A percentile compares a stretch with the other conserved stretches of the same genome.
These are phyloP conservation scores for Capsicum baccatum DNA, from an alignment of 257 asterid genomes.

Conservation along the genomic window DNA sequence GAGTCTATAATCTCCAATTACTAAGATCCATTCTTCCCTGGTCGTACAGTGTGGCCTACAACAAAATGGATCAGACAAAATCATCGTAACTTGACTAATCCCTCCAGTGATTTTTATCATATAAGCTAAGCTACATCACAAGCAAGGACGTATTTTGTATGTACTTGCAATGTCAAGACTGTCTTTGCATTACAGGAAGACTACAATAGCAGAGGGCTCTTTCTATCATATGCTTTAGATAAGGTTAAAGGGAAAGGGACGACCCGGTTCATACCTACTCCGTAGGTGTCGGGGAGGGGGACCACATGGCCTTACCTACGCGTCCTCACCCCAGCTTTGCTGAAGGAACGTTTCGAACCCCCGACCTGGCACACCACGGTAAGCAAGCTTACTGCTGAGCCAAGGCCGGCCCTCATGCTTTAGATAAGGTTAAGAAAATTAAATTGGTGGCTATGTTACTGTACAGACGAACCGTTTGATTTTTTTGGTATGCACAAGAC, in stretches of 20 bases:
- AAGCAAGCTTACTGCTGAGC: no score
- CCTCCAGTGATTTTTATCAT: neutral
- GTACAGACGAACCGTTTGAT: neutral
- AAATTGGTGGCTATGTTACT: no score
- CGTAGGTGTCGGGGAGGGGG: no score
- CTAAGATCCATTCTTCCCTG: neutral
- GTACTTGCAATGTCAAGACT: neutral
- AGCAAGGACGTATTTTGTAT: neutral
- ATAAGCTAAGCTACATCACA: constrained; percentile 6
- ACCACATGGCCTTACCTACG: no score
- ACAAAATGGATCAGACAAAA: neutral
- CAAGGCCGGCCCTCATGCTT: no score
- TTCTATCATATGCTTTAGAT: neutral
- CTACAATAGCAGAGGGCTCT: neutral
- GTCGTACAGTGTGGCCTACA: neutral
- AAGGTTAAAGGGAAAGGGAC: no score
- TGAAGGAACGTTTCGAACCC: no score
- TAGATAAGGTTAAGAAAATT: no score
- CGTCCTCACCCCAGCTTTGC: no score
- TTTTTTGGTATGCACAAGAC: neutral
- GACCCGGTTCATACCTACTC: no score
- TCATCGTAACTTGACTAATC: neutral
- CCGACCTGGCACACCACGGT: no score
- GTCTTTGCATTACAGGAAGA: neutral
- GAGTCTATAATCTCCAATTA: neutral